Percentiles rank a stretch among this genome's conserved stretches.
Evolutionary conservation across 495 filamentous ascomycete genomes (phyloP).

Genomic region (Poronia punctata): DNA sequence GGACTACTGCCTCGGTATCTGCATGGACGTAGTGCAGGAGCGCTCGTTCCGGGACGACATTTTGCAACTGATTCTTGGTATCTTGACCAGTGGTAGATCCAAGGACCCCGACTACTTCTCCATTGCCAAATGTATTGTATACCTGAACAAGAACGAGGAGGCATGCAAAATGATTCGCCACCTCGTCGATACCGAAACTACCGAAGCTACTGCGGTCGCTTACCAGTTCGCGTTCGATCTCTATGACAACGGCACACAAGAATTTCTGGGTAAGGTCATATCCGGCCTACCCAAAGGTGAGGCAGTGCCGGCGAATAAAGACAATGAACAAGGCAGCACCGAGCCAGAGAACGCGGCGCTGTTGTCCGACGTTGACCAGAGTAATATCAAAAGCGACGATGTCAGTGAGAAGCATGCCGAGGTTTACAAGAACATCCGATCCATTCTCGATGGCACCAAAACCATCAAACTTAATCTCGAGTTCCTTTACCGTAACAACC

Average conservation of each 20-base stretch:
- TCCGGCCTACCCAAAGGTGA: slow-evolving; percentile 63
- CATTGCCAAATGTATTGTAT: slow-evolving; percentile 96
- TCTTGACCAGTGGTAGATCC: slow-evolving; percentile 52
- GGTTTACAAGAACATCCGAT: slow-evolving; percentile 70
- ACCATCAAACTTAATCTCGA: slow-evolving; percentile 90
- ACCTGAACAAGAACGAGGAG: slow-evolving; percentile 85
- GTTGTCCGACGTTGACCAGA: slow-evolving; percentile 25
- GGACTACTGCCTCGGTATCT: slow-evolving; percentile 93
- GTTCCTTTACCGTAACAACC: slow-evolving; percentile 93
- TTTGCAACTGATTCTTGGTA: slow-evolving; percentile 75
- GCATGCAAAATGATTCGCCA: slow-evolving; percentile 81
- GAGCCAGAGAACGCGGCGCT: slow-evolving; percentile 41
- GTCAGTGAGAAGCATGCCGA: slow-evolving; percentile 45
- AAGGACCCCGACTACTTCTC: slow-evolving; percentile 91
- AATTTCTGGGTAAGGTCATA: slow-evolving; percentile 87
- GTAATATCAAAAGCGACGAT: slow-evolving; percentile 24
- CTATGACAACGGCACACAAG: slow-evolving; percentile 96
- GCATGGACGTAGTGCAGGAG: slow-evolving; percentile 97
- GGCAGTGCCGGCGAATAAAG: slow-evolving; percentile 41
- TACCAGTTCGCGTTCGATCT: slow-evolving; percentile 98
- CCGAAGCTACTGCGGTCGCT: slow-evolving; percentile 70
- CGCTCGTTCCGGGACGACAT: slow-evolving; percentile 74
- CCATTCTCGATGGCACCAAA: slow-evolving; percentile 84
- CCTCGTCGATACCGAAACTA: slow-evolving; percentile 71
- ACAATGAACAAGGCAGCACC: slow-evolving; percentile 43